A percentile compares a stretch with the other conserved stretches of the same genome.
Evolutionary conservation across 2,329 filamentous ascomycete genomes (phyloP).

Genomic region (Xylaria sp.): DNA sequence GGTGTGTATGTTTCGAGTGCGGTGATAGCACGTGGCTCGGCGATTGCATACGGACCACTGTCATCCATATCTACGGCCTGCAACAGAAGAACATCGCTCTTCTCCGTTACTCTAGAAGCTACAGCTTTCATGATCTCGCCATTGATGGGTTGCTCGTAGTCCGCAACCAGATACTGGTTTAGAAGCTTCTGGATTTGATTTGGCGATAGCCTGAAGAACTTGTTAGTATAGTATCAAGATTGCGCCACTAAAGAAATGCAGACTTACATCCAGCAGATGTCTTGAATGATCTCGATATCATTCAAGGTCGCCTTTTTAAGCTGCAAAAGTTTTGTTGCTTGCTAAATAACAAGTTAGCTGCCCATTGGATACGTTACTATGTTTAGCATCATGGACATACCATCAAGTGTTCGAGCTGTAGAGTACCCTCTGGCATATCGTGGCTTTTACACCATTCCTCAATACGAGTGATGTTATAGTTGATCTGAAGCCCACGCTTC

Average conservation of each 20-base stretch:
- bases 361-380: background rate
- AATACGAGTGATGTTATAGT: conserved; percentile 99
- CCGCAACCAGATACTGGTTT: conserved; percentile 97
- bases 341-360: conserved; percentile 59
- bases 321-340: conserved; percentile 98
- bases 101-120: conserved; percentile 94
- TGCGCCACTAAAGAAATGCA: conserved; percentile 12
- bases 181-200: conserved; percentile 99
- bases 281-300: conserved; percentile 99
- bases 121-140: conserved; percentile 99
- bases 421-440: conserved; percentile 97
- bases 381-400: conserved; percentile 58
- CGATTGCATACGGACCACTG: conserved; percentile 97
- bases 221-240: conserved; percentile 40
- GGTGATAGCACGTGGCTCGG: conserved; percentile 93
- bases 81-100: conserved; percentile 93
- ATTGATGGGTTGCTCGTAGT: conserved; percentile 99
- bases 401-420: conserved; percentile 98
- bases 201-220: conserved; percentile 78
- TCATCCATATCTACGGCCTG: conserved; percentile 99
- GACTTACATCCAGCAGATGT: conserved; percentile 99
- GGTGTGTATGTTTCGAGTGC: conserved; percentile 98
- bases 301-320: conserved; percentile 99
- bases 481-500: conserved; percentile 99
- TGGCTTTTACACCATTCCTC: conserved; percentile 99